These are phyloP conservation scores for Leptographium lundbergii DNA, from an alignment of 2,329 filamentous ascomycete species.

Conservation along the genomic window DNA sequence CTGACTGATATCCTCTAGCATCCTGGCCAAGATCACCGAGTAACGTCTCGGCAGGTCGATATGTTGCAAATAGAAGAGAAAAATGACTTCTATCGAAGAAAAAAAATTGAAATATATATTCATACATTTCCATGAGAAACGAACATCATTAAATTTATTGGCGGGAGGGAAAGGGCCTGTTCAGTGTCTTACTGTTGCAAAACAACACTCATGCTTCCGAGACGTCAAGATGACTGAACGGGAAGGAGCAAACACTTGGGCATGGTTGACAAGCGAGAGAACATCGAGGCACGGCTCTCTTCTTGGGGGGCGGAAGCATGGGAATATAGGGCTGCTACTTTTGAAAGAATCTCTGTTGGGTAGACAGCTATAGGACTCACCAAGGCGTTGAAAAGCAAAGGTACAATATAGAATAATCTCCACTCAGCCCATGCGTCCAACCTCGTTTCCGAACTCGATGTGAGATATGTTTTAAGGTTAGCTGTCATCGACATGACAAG, in stretches of 20 bases:
- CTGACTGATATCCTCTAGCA: constrained; percentile 36
- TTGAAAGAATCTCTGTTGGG: background rate
- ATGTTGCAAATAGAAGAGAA: background rate
- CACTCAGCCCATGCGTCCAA: background rate
- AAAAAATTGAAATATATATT: background rate
- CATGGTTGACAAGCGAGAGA: background rate
- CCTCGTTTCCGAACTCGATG: background rate
- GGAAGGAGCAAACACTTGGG: background rate
- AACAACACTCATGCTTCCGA: background rate
- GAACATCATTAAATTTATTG: background rate
- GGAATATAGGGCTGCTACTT: background rate
- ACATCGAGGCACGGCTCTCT: background rate
- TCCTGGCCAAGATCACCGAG: constrained; percentile 98
- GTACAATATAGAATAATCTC: constrained; percentile 1
- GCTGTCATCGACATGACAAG: background rate
- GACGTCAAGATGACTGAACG: background rate
- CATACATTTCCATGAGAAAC: background rate
- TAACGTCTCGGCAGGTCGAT: constrained; percentile 33
- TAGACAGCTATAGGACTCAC: background rate
- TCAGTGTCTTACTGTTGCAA: background rate
- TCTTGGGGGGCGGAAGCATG: background rate
- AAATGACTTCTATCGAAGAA: constrained; percentile 13
- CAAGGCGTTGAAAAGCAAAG: background rate
- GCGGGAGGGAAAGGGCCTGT: background rate
- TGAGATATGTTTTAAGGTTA: background rate